Conservation (phyloP, 192 early-diverging fungal genomes). For the Pilaira anomala region DNA sequence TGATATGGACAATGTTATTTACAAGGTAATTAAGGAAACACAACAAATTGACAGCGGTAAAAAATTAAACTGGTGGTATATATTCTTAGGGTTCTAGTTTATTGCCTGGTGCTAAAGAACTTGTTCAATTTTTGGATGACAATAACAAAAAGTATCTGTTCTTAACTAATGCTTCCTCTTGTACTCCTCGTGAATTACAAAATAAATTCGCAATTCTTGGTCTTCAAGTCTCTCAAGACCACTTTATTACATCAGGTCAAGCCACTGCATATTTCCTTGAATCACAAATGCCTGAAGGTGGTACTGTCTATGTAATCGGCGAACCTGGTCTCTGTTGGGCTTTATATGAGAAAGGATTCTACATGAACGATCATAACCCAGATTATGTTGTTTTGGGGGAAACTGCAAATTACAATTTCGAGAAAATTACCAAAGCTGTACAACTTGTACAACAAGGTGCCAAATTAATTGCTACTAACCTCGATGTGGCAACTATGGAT, state of each 20-base stretch:
- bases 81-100: conserved; percentile 36
- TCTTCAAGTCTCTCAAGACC: conserved; percentile 42
- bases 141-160: conserved; percentile 58
- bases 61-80: not conserved
- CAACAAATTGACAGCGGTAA: not conserved
- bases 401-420: conserved; percentile 46
- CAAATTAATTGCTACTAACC: conserved; percentile 60
- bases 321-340: conserved; percentile 55
- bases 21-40: conserved; percentile 36
- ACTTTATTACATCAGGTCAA: conserved; percentile 57
- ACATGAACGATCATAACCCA: conserved; percentile 55
- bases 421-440: conserved; percentile 51
- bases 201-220: conserved; percentile 50
- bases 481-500: conserved; percentile 50
- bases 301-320: conserved; percentile 54
- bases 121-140: conserved; percentile 46
- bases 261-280: conserved; percentile 56
- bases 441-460: conserved; percentile 51
- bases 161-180: conserved; percentile 60
- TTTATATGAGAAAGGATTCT: conserved; percentile 56
- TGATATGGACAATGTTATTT: conserved; percentile 65
- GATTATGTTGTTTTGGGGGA: conserved; percentile 62
- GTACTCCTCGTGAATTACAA: conserved; percentile 55
- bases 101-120: conserved; percentile 56
- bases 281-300: conserved; percentile 48